phyloP scores from a whole-genome alignment of 352 stramenopile species.

The Vaucheria bursata region DNA sequence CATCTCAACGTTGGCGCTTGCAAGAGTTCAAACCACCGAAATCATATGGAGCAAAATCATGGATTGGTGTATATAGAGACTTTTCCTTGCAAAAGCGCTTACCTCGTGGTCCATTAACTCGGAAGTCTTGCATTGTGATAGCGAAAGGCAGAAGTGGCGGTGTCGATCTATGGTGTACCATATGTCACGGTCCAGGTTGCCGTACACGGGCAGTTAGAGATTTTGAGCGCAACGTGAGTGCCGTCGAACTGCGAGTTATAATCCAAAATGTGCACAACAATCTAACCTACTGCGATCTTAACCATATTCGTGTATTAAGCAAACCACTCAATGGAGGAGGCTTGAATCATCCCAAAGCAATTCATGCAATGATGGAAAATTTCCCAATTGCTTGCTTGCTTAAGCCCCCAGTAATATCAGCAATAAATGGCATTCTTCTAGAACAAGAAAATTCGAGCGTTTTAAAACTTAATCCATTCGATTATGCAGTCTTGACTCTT shows the following conservation, averaged over 20 bases:
- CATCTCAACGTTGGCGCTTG: background rate
- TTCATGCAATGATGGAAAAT: too few species aligned
- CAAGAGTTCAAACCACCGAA: background rate
- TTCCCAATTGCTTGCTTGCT: too few species aligned
- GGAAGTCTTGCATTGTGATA: background rate
- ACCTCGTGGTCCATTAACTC: background rate
- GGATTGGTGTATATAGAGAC: background rate
- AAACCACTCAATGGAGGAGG: background rate
- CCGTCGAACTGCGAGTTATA: background rate
- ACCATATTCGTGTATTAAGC: background rate
- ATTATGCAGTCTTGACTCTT: background rate
- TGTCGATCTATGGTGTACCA: background rate
- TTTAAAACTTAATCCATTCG: background rate
- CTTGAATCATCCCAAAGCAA: too few species aligned
- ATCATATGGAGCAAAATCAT: background rate
- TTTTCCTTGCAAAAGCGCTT: background rate
- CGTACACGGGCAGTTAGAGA: background rate
- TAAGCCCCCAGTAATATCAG: too few species aligned
- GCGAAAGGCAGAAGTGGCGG: background rate
- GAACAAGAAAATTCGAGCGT: background rate
- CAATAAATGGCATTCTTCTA: too few species aligned
- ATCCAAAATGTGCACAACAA: conserved; percentile 9
- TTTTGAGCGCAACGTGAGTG: background rate
- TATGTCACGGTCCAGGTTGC: background rate
- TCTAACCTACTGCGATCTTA: background rate